Evolutionary conservation across 371 early-diverging fungal genomes (phyloP).

Genomic region (Homolaphlyctis polyrhiza): DNA sequence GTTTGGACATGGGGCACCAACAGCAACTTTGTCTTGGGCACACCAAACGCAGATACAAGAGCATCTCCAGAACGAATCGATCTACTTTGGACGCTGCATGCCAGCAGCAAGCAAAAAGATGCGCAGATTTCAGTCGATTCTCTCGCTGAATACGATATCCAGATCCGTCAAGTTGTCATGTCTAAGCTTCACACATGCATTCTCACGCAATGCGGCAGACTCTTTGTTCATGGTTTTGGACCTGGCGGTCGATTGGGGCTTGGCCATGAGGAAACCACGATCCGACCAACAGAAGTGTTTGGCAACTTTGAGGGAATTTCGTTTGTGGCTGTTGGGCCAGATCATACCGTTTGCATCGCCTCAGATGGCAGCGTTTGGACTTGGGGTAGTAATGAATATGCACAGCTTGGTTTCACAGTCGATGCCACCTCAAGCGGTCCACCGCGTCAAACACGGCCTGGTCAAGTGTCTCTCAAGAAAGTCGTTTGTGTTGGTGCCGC

Average conservation of each 20-base stretch:
- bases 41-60: constrained; percentile 61
- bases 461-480: constrained; percentile 56
- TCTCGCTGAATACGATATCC: constrained; percentile 15
- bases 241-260: constrained; percentile 65
- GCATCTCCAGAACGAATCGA: constrained; percentile 59
- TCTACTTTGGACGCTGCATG: constrained; percentile 14
- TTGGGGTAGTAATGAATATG: constrained; percentile 67
- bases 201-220: constrained; percentile 48
- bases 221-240: constrained; percentile 69
- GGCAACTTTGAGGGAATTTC: constrained; percentile 46
- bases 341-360: constrained; percentile 66
- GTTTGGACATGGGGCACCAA: constrained; percentile 77
- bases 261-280: constrained; percentile 50
- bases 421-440: constrained; percentile 13
- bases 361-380: constrained; percentile 34
- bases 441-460: constrained; percentile 48
- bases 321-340: constrained; percentile 59
- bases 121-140: constrained; percentile 13
- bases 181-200: constrained; percentile 69
- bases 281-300: constrained; percentile 45
- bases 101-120: too few species aligned
- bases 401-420: constrained; percentile 58
- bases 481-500: constrained; percentile 58
- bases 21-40: constrained; percentile 56
- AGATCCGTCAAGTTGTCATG: constrained; percentile 43